Conservation (phyloP, 1,284 basidiomycete species). For the Heterobasidion annosum region DNA sequence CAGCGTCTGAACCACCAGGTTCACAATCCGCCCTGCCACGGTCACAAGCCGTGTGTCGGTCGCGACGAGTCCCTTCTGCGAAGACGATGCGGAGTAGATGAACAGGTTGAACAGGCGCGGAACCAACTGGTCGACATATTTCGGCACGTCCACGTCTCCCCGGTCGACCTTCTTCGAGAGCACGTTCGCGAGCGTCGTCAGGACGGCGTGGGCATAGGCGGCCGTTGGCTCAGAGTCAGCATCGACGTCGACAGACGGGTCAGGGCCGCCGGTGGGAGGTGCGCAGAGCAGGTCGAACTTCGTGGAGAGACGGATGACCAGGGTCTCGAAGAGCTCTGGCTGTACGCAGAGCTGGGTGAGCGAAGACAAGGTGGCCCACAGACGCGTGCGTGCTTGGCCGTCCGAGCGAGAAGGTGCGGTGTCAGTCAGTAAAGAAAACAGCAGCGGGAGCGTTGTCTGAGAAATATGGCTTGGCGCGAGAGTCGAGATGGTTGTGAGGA, state of each 20-base stretch:
- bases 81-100: conserved; percentile 40
- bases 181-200: conserved; percentile 58
- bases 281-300: conserved; percentile 71
- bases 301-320: conserved; percentile 73
- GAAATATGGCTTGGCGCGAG: conserved; percentile 61
- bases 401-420: conserved; percentile 48
- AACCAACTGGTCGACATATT: conserved; percentile 71
- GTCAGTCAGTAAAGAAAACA: conserved; percentile 73
- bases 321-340: conserved; percentile 75
- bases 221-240: conserved; percentile 45
- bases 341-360: conserved; percentile 72
- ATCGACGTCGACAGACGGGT: conserved; percentile 5
- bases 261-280: conserved; percentile 12
- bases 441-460: conserved; percentile 70
- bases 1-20: conserved; percentile 59
- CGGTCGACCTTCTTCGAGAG: conserved; percentile 57
- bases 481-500: conserved; percentile 63
- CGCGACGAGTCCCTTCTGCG: conserved; percentile 27
- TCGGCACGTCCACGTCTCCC: conserved; percentile 63
- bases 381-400: conserved; percentile 46
- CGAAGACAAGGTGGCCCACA: conserved; percentile 64
- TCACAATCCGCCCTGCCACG: conserved; percentile 57
- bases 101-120: conserved; percentile 67
- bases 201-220: conserved; percentile 80
- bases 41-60: conserved; percentile 59